A percentile compares a stretch with the other conserved stretches of the same genome.
phyloP scores from a whole-genome alignment of 805 yeast genomes.

The Pichia paraexigua region DNA sequence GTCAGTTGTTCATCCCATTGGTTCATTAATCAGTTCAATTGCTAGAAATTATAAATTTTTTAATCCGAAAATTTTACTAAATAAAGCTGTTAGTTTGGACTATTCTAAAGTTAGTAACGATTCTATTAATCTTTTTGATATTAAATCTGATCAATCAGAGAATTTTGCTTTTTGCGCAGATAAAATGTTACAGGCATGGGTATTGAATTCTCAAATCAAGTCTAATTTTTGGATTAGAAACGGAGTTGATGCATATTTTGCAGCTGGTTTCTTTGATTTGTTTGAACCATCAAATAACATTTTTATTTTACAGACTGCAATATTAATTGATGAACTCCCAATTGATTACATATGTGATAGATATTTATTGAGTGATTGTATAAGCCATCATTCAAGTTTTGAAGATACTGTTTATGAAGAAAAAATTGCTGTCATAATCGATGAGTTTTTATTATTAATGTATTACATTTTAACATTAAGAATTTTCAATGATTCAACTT shows the following conservation, averaged over 20 bases:
- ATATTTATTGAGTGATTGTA: conserved; percentile 42
- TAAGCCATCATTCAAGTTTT: conserved; percentile 14
- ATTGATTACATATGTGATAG: conserved; percentile 39
- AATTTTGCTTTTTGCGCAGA: conserved; percentile 39
- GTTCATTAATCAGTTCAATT: conserved; percentile 44
- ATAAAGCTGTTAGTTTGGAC: neutral
- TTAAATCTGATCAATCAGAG: neutral
- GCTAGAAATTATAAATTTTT: conserved; percentile 29
- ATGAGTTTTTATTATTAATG: conserved; percentile 35
- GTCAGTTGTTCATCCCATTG: conserved; percentile 54
- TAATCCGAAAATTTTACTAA: conserved; percentile 12
- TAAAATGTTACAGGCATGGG: conserved; percentile 50
- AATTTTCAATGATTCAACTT: conserved; percentile 19
- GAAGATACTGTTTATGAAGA: conserved; percentile 40
- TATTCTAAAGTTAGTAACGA: neutral
- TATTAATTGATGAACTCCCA: conserved; percentile 28
- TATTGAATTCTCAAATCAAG: conserved; percentile 51
- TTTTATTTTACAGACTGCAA: conserved; percentile 38
- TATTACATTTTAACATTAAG: conserved; percentile 36
- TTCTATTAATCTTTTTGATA: neutral
- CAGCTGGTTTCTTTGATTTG: conserved; percentile 15
- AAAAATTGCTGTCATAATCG: conserved; percentile 35
- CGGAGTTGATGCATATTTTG: conserved; percentile 36
- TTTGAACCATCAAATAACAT: conserved; percentile 33
- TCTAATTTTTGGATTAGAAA: conserved; percentile 70